Conservation (phyloP, 805 yeast genomes). For the Kazachstania martiniae region DNA sequence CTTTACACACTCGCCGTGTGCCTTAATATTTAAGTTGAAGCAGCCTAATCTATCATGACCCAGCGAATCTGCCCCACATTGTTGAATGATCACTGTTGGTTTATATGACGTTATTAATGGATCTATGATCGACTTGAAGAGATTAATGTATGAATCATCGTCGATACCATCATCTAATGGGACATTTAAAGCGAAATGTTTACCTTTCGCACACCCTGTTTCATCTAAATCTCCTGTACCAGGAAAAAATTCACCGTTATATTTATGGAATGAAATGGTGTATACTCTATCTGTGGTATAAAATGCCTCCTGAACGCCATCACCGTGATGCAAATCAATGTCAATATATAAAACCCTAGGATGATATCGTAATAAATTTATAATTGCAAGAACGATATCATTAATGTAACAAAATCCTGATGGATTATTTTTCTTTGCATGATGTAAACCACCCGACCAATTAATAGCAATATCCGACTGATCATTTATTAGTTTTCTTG, state of each 20-base stretch:
- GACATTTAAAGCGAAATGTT: slow-evolving; percentile 73
- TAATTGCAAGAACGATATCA: slow-evolving; percentile 78
- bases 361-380: slow-evolving; percentile 68
- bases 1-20: slow-evolving; percentile 93
- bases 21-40: slow-evolving; percentile 84
- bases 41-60: slow-evolving; percentile 95
- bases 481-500: slow-evolving; percentile 68
- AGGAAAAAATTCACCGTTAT: slow-evolving; percentile 83
- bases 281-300: slow-evolving; percentile 85
- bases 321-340: slow-evolving; percentile 90
- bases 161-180: slow-evolving; percentile 91
- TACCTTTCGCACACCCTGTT: slow-evolving; percentile 75
- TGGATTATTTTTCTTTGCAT: slow-evolving; percentile 84
- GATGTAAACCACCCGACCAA: slow-evolving; percentile 90
- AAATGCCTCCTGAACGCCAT: slow-evolving; percentile 91
- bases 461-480: slow-evolving; percentile 87
- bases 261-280: slow-evolving; percentile 86
- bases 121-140: slow-evolving; percentile 66
- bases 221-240: slow-evolving; percentile 86
- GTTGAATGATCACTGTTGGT: slow-evolving; percentile 94
- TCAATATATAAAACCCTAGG: slow-evolving; percentile 83
- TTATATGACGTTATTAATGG: slow-evolving; percentile 80
- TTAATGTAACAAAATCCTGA: slow-evolving; percentile 86
- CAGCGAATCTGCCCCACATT: slow-evolving; percentile 96
- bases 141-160: slow-evolving; percentile 46